Evolutionary conservation across 2,329 filamentous ascomycete genomes (phyloP).

Genomic region (Cercospora sp.): DNA sequence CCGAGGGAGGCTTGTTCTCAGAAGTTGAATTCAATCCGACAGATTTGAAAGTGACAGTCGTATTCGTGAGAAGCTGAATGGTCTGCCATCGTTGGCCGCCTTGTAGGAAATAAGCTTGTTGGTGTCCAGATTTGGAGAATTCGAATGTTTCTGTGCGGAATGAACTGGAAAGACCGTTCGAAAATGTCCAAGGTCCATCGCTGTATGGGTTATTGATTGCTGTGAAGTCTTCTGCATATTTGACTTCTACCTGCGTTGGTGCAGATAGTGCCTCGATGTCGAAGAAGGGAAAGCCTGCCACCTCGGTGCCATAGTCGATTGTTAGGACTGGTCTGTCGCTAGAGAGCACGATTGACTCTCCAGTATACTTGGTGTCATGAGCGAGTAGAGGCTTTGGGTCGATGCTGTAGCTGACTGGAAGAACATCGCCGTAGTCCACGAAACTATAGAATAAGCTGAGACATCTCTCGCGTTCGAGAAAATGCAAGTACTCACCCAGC

Average conservation of each 20-base stretch:
- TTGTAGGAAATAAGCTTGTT: constrained; percentile 43
- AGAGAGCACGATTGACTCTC: constrained; percentile 5
- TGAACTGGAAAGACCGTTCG: constrained; percentile 37
- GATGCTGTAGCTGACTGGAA: constrained; percentile 9
- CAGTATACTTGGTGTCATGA: neutral
- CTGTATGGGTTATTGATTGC: constrained; percentile 34
- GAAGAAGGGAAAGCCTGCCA: constrained; percentile 41
- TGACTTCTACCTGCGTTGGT: constrained; percentile 41
- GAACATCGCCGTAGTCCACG: constrained; percentile 21
- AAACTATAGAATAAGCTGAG: neutral
- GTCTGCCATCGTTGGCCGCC: constrained; percentile 48
- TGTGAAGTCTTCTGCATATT: constrained; percentile 41
- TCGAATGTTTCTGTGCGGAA: constrained; percentile 47
- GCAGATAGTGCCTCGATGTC: constrained; percentile 32
- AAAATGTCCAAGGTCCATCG: constrained; percentile 41
- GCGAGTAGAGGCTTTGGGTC: neutral
- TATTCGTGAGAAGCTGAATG: constrained; percentile 41
- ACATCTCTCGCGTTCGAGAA: neutral
- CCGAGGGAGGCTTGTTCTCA: constrained; percentile 25
- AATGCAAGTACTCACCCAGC: neutral
- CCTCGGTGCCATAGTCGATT: constrained; percentile 36
- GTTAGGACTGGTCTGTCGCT: constrained; percentile 7
- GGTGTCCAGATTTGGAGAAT: constrained; percentile 35
- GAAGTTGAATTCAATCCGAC: constrained; percentile 41
- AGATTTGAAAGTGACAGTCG: constrained; percentile 36